Conservation (phyloP, 1,284 basidiomycete species). For the Fereydounia khargensis region DNA sequence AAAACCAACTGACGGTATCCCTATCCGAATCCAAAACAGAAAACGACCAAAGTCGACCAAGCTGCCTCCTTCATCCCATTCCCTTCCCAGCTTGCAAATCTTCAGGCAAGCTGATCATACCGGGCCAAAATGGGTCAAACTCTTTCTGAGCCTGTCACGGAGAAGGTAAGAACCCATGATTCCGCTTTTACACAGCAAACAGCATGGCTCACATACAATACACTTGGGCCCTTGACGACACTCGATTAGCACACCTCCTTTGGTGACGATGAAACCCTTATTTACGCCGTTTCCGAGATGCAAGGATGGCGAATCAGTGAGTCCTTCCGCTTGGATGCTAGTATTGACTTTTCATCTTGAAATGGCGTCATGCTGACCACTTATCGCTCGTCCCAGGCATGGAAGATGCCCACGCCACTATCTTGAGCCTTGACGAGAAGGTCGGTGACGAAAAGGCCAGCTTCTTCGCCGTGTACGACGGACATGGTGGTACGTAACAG, state of each 20-base stretch:
- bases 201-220: neutral
- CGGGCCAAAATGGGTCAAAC: slow-evolving; percentile 59
- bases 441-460: slow-evolving; percentile 52
- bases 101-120: no score
- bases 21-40: no score
- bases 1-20: no score
- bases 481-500: slow-evolving; percentile 80
- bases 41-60: no score
- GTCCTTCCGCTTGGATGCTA: slow-evolving; percentile 56
- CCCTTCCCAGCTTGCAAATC: no score
- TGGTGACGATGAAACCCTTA: slow-evolving; percentile 74
- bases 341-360: no score
- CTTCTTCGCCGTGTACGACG: slow-evolving; percentile 97
- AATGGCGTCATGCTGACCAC: neutral
- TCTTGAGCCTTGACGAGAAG: slow-evolving; percentile 61
- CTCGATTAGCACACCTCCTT: slow-evolving; percentile 68
- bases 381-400: slow-evolving; percentile 66
- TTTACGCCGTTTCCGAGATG: slow-evolving; percentile 90
- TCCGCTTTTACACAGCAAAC: neutral
- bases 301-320: slow-evolving; percentile 98
- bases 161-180: slow-evolving; percentile 60
- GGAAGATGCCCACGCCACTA: slow-evolving; percentile 93
- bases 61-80: no score
- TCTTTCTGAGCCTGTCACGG: slow-evolving; percentile 67
- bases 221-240: neutral